Percentiles rank a stretch among this genome's conserved stretches.
Evolutionary conservation across 768 basidiomycete species (phyloP).

Genomic region (Boletus insuetus): DNA sequence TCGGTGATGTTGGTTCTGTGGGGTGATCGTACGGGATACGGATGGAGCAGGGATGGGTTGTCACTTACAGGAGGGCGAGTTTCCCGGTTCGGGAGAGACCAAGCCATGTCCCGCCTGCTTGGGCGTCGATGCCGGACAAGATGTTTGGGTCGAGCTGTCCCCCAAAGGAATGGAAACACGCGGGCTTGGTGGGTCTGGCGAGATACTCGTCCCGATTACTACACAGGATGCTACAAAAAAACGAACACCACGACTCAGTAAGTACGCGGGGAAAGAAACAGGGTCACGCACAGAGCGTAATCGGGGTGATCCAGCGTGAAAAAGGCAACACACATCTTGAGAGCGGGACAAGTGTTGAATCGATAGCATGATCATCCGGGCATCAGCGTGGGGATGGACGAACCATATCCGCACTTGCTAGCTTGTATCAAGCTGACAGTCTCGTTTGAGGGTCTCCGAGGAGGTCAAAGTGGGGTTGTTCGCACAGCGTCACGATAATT

Average conservation of each 20-base stretch:
- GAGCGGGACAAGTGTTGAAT: not conserved
- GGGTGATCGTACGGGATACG: not conserved
- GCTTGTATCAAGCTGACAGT: not conserved
- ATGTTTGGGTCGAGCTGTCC: conserved; percentile 36
- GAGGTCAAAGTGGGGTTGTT: not conserved
- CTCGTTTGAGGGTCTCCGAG: conserved; percentile 6
- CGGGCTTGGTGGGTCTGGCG: conserved; percentile 59
- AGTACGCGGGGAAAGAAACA: too few species aligned
- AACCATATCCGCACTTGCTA: not conserved
- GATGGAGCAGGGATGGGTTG: not conserved
- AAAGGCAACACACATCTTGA: conserved; percentile 72
- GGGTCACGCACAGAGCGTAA: conserved; percentile 63
- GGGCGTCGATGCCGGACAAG: conserved; percentile 71
- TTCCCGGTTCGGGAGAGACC: conserved; percentile 65
- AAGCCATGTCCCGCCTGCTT: conserved; percentile 82
- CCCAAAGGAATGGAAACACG: conserved; percentile 68
- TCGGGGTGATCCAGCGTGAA: conserved; percentile 75
- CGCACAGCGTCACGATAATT: not conserved
- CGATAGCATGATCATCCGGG: not conserved
- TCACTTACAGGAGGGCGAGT: conserved; percentile 67
- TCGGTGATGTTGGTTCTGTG: conserved; percentile 86
- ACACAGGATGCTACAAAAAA: conserved; percentile 55
- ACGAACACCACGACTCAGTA: not conserved
- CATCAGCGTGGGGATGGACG: not conserved
- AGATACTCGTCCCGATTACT: conserved; percentile 78